phyloP scores from a whole-genome alignment of 805 yeast genomes.

The Schwanniomyces sp. region DNA sequence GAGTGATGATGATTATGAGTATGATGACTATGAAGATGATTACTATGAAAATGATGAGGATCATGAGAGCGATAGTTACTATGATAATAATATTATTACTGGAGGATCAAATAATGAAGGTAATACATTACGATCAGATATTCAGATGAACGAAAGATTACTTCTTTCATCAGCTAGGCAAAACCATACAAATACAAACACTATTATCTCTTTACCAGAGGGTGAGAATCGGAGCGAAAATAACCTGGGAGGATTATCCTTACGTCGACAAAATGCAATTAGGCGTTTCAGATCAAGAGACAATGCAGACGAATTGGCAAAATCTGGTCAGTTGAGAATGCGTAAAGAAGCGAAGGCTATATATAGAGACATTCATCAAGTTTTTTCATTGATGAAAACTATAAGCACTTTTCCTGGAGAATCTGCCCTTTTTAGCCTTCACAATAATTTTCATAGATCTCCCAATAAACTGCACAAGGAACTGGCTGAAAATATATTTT shows the following conservation, averaged over 20 bases:
- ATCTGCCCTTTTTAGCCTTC: conserved; percentile 4
- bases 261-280: conserved; percentile 35
- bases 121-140: conserved; percentile 10
- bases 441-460: conserved; percentile 4
- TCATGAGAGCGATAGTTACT: conserved; percentile 14
- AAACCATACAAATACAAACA: conserved; percentile 18
- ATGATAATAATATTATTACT: conserved; percentile 8
- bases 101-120: conserved; percentile 7
- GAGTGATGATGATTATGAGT: conserved; percentile 3
- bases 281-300: conserved; percentile 11
- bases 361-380: conserved; percentile 8
- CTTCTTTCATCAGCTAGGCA: conserved; percentile 28
- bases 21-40: conserved; percentile 6
- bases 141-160: conserved; percentile 17
- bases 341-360: conserved; percentile 11
- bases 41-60: conserved; percentile 12
- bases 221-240: background rate
- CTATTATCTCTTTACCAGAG: conserved; percentile 9
- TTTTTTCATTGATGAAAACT: conserved; percentile 1
- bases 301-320: background rate
- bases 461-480: conserved; percentile 1
- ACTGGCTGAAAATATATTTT: conserved; percentile 4
- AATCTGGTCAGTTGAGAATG: conserved; percentile 1
- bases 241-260: conserved; percentile 14
- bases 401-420: conserved; percentile 1